These are phyloP conservation scores for Sphagnum contortum DNA, from an alignment of 225 moss, liverwort and hornwort genomes.

Conservation along the genomic window DNA sequence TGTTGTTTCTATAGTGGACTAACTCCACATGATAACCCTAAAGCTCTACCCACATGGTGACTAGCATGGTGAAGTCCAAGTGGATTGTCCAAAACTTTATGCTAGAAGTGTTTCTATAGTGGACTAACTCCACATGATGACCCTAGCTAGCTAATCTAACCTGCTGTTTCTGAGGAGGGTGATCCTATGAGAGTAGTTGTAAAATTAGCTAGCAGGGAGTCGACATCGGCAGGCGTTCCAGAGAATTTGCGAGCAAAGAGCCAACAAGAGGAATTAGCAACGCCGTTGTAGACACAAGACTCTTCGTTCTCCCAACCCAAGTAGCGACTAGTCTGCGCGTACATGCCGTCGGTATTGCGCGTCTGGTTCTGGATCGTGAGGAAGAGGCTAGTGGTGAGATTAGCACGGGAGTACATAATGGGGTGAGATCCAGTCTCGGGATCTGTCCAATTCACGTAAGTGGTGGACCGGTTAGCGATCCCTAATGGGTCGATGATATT, in stretches of 20 bases:
- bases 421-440: background rate
- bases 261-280: slow-evolving; percentile 3
- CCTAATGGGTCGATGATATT: background rate
- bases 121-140: too few relatives aligned
- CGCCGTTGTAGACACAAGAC: slow-evolving; percentile 5
- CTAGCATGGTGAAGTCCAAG: too few relatives aligned
- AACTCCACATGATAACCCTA: too few relatives aligned
- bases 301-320: background rate
- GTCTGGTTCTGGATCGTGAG: background rate
- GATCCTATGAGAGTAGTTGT: too few relatives aligned
- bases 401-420: background rate
- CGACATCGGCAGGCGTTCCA: background rate
- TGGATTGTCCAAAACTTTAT: too few relatives aligned
- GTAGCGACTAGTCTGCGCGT: background rate
- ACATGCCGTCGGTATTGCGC: slow-evolving; percentile 3
- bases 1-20: too few relatives aligned
- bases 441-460: slow-evolving; percentile 26
- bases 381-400: background rate
- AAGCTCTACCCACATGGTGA: too few relatives aligned
- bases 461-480: slow-evolving; percentile 26
- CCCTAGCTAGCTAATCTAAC: too few relatives aligned
- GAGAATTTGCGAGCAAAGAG: slow-evolving; percentile 7
- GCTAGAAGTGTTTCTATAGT: too few relatives aligned
- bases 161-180: too few relatives aligned
- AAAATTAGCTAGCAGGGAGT: background rate